phyloP scores from a whole-genome alignment of 1,139 yeast genomes.

The Geotrichum citri-aurantii region DNA sequence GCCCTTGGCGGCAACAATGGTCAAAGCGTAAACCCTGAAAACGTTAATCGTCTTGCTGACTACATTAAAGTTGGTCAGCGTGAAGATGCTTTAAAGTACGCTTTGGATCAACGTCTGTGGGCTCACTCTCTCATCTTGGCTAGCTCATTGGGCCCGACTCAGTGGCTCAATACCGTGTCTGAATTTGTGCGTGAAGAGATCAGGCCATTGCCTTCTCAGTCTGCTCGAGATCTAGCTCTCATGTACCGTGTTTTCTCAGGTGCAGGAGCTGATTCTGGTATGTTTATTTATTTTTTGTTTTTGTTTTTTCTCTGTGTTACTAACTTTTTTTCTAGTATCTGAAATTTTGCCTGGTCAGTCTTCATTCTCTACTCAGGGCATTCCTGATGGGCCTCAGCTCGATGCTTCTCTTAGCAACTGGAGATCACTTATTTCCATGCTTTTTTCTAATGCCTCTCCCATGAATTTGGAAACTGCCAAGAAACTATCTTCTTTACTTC shows the following conservation, averaged over 20 bases:
- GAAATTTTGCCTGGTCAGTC: constrained; percentile 17
- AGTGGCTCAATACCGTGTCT: constrained; percentile 54
- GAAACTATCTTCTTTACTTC: constrained; percentile 35
- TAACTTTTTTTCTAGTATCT: constrained; percentile 10
- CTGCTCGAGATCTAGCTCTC: constrained; percentile 54
- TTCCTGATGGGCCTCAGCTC: constrained; percentile 10
- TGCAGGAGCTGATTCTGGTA: constrained; percentile 45
- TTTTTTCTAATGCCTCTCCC: constrained; percentile 32
- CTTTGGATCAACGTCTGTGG: constrained; percentile 69
- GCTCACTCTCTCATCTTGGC: constrained; percentile 71
- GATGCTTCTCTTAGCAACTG: constrained; percentile 28
- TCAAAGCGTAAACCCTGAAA: constrained; percentile 27
- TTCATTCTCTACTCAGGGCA: constrained; percentile 7
- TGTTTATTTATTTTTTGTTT: neutral
- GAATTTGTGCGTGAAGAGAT: constrained; percentile 46
- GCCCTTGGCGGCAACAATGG: constrained; percentile 24
- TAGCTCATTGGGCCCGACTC: constrained; percentile 55
- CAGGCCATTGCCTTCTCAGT: constrained; percentile 31
- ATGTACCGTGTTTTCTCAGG: constrained; percentile 64
- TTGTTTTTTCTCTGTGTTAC: neutral
- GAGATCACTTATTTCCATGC: constrained; percentile 33
- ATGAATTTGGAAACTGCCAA: constrained; percentile 32
- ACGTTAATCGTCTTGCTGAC: constrained; percentile 30
- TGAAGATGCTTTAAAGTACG: constrained; percentile 57
- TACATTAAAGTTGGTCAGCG: constrained; percentile 58